These are phyloP conservation scores for Erythrophleum ivorense DNA, from an alignment of 331 rosid genomes.

Conservation along the genomic window DNA sequence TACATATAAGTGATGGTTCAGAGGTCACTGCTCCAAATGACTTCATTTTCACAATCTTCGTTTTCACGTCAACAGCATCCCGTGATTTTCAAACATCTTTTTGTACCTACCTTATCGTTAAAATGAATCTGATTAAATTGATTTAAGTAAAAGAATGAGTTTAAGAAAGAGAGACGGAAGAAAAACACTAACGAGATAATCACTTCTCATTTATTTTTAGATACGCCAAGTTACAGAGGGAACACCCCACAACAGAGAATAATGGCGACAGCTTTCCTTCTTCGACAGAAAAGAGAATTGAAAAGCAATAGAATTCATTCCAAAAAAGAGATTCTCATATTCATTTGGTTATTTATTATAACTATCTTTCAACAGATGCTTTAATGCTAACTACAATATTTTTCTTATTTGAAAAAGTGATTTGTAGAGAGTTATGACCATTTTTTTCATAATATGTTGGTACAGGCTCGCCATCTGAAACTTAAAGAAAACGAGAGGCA, in stretches of 20 bases:
- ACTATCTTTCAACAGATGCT: not conserved
- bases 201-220: not conserved
- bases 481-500: too few relatives aligned
- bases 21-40: not conserved
- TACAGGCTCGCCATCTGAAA: too few relatives aligned
- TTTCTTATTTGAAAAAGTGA: not conserved
- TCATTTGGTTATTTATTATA: not conserved
- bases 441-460: too few relatives aligned
- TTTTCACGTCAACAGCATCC: not conserved
- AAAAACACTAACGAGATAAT: not conserved
- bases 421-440: not conserved
- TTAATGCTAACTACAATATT: not conserved
- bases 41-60: not conserved
- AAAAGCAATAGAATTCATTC: not conserved
- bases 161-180: slow-evolving; percentile 2
- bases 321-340: not conserved
- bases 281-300: not conserved
- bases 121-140: not conserved
- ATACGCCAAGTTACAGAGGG: not conserved
- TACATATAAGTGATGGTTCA: not conserved
- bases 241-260: not conserved
- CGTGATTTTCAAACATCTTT: not conserved
- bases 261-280: not conserved
- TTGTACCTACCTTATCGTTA: not conserved
- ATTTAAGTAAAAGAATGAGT: not conserved